Evolutionary conservation across 257 asterid species (phyloP), one percentile per base, ranked within the genome.

Genomic region (Nyctanthes arbortristis): DNA sequence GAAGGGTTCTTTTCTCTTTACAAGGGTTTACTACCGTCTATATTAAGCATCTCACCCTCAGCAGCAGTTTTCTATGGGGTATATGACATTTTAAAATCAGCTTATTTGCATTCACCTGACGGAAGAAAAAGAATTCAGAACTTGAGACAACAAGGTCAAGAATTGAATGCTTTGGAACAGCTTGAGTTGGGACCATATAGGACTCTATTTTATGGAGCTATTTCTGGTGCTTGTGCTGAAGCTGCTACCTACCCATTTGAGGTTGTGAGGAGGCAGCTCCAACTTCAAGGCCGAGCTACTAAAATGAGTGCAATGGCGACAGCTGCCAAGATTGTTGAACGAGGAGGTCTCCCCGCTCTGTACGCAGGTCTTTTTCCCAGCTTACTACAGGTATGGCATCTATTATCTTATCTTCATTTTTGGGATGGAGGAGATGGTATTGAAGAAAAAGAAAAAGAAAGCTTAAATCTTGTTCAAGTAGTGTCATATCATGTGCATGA

Each of bases 191-290:
- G 99, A 58, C 92, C 99, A 12, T 25, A 83, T 47, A 81, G 99
- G 83, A 93, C 99, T 68, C 84, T 93, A 43, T 79, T 93, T 72
- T 90, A 93, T 20, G 98, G 98, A 49, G 98, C 98, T 63, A 86
- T 91, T 76, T 86, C 97, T 52, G 99, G 99, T 69, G 99, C 96
- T 76, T 93, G 99, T 78, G 93, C 99, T 10, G 99, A 93, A 89
- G 99, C 74, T 57, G 96, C 94, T 61, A 88, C 96, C 39, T 93
- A 91, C 70, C 99, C 99, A 0, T 93, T 93, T 66, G 99, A 93
- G 83, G 99, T 93, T 24, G 84, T 93, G 75, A 87, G 99, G 62
- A 85, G 94, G 85, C 96, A 91, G 82, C 96, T 93, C 73, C 99
- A 93, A 67, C 73, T 93, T 69, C 99, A 91, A 80, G 88, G 97